These are phyloP conservation scores for Paramarasmius palmivorus DNA, from an alignment of 1,284 basidiomycete genomes.

Conservation along the genomic window DNA sequence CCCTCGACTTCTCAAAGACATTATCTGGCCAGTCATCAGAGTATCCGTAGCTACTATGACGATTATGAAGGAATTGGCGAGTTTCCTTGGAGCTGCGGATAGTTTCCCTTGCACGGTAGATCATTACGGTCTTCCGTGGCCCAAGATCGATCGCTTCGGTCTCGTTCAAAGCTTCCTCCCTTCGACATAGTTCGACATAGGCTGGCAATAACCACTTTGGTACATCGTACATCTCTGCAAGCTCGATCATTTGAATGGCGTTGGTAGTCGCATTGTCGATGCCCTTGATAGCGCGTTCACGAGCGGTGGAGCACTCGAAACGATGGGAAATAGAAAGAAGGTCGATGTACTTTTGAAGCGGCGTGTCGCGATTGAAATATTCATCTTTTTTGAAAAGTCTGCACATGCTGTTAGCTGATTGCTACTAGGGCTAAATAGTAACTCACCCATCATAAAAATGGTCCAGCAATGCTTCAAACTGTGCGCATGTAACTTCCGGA, in stretches of 20 bases:
- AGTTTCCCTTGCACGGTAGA: slow-evolving; percentile 26
- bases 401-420: background rate
- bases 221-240: slow-evolving; percentile 38
- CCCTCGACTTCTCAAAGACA: background rate
- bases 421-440: background rate
- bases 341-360: slow-evolving; percentile 32
- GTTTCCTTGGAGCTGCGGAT: background rate
- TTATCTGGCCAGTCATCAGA: background rate
- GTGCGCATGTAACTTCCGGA: slow-evolving; percentile 23
- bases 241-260: slow-evolving; percentile 34
- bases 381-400: slow-evolving; percentile 26
- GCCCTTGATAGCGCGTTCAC: slow-evolving; percentile 30
- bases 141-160: slow-evolving; percentile 37
- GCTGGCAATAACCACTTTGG: slow-evolving; percentile 38
- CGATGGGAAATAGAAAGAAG: slow-evolving; percentile 36
- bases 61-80: background rate
- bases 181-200: slow-evolving; percentile 36
- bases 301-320: slow-evolving; percentile 30
- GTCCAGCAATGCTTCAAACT: slow-evolving; percentile 34
- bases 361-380: slow-evolving; percentile 18
- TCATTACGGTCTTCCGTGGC: slow-evolving; percentile 21
- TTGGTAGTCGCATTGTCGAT: slow-evolving; percentile 28
- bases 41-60: background rate
- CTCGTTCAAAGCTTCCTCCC: slow-evolving; percentile 31
- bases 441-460: slow-evolving; percentile 36